Percentiles rank a stretch among this genome's conserved stretches.
Evolutionary conservation across 139 green algal species (phyloP).

Genomic region (Tetratostichococcus sp.): DNA sequence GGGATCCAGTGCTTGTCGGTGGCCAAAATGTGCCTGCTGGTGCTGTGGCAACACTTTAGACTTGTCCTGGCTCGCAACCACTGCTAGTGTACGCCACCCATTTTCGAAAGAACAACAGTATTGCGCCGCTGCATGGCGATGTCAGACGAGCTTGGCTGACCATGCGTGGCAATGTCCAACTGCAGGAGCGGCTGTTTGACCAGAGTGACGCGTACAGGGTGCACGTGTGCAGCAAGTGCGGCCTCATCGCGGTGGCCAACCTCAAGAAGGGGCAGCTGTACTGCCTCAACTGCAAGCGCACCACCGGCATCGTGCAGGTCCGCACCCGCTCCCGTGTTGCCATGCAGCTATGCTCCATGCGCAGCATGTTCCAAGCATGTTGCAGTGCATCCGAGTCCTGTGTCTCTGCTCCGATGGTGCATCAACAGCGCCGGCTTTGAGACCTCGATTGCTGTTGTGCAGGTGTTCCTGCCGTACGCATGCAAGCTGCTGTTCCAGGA

Average conservation of each 20-base stretch:
- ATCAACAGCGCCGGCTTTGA: neutral
- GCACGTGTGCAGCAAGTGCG: slow-evolving; percentile 80
- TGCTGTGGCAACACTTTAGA: no score
- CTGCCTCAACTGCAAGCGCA: slow-evolving; percentile 52
- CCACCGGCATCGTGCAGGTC: slow-evolving; percentile 43
- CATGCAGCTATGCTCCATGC: no score
- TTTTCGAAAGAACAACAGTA: no score
- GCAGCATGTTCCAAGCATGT: no score
- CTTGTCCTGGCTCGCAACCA: no score
- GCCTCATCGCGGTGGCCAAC: slow-evolving; percentile 81
- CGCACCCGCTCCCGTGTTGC: no score
- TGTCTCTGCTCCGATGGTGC: neutral
- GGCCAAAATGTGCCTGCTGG: no score
- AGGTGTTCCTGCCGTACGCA: slow-evolving; percentile 87
- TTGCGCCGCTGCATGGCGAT: no score
- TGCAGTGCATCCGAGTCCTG: no score
- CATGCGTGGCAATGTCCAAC: neutral
- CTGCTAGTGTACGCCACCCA: no score
- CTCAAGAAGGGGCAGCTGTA: slow-evolving; percentile 82
- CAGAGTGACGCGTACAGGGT: slow-evolving; percentile 82
- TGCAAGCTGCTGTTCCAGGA: slow-evolving; percentile 96
- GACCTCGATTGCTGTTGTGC: neutral
- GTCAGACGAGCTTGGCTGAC: no score
- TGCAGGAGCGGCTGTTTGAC: slow-evolving; percentile 87
- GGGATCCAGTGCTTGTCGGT: no score